Conservation (phyloP, 2,329 filamentous ascomycete species). For the Fusarium bactridioides region DNA sequence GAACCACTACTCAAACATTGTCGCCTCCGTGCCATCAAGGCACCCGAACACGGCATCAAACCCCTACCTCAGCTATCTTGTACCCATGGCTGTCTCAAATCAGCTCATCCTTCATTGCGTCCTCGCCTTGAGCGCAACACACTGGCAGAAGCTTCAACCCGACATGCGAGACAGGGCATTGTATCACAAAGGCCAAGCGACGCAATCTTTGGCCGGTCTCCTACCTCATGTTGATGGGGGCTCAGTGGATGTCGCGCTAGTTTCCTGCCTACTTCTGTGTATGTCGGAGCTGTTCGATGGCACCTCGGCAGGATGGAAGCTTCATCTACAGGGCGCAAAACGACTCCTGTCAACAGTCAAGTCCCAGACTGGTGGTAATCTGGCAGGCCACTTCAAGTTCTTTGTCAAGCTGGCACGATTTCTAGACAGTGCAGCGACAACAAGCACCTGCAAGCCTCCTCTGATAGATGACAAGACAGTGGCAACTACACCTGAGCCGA, state of each 20-base stretch:
- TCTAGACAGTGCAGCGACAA: neutral
- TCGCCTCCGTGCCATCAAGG: neutral
- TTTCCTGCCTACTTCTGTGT: neutral
- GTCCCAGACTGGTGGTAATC: neutral
- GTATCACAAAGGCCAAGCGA: slow-evolving; percentile 1
- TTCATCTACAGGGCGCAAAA: neutral
- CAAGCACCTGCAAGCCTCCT: neutral
- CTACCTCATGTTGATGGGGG: neutral
- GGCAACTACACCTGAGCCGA: neutral
- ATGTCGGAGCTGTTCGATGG: slow-evolving; percentile 7
- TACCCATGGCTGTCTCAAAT: neutral
- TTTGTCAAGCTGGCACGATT: neutral
- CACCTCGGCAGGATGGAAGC: neutral
- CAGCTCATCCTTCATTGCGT: neutral
- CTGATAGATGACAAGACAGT: neutral
- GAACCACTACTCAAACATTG: slow-evolving; percentile 1
- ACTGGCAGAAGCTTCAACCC: slow-evolving; percentile 8
- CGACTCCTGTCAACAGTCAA: neutral
- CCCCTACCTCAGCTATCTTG: neutral
- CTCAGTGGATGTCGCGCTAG: neutral
- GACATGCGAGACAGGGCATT: slow-evolving; percentile 1
- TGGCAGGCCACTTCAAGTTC: neutral
- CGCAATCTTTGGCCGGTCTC: neutral
- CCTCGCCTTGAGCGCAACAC: neutral
- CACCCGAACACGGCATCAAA: neutral